Evolutionary conservation across 176 grass and related monocot species (phyloP), one percentile per base, ranked within the genome.

Genomic region (Raddia distichophylla): DNA sequence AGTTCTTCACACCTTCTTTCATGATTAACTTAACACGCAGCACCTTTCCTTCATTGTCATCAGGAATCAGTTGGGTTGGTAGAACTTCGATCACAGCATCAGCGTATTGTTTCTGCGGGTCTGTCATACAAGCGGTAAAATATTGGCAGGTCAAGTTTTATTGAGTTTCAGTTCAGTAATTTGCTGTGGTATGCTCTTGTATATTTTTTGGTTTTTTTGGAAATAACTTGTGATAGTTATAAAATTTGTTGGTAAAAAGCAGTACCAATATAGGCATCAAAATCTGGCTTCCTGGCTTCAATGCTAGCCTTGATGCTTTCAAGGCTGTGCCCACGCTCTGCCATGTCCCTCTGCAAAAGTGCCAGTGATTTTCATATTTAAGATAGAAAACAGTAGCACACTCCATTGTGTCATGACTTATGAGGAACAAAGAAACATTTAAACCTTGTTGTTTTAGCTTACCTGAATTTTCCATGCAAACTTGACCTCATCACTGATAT

Each of bases 391-490:
- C 13, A 69, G 45, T 1, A 74, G 16, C 63, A 74, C 59, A 48
- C 32, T 42, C 20, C 46, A 46, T 16, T 54, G 33, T 42, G 1
- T 15, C 27, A 54, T 78, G 74, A 19, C 33, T 73, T 59, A 48
- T 64, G 67, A 40, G 59, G 67, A 82, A 76, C 58, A 48, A 48
- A 80, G 11, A 64, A 88, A 51, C 17, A 42, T 49, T 32, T 70
- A 57, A 62, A 33, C 50, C 17, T 51, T 66, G 27, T 2, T 85
- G 46, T 52, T 80, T 17, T 13, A 47, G 56, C 84, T 78, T 61
- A 97, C 94, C 94, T 97, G 94, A 84, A 97, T 94, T 90, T 94
- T 97, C 94, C 94, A 97, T 90, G 89, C 91, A 78, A 97, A 97
- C 56, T 97, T 94, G 54, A 97, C 91, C 16, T 94, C 91, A 20